These are phyloP conservation scores for Penicillium angulare DNA, from an alignment of 495 filamentous ascomycete species.

Conservation along the genomic window DNA sequence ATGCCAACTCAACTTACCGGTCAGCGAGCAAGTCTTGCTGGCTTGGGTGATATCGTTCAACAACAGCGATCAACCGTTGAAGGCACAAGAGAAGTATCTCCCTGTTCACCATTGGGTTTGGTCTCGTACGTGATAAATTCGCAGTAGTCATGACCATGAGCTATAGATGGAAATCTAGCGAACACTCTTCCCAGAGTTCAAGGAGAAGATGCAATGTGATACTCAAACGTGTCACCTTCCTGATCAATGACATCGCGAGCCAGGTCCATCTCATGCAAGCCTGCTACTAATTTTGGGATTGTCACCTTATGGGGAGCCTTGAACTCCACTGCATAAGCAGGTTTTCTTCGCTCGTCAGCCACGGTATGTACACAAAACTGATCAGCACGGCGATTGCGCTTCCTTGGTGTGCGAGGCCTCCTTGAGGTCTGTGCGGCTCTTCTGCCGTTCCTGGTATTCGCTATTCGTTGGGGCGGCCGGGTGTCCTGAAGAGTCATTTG, in stretches of 20 bases:
- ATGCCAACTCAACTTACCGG: too few relatives aligned
- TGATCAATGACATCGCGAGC: constrained; percentile 24
- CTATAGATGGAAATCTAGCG: too few relatives aligned
- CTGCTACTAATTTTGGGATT: constrained; percentile 22
- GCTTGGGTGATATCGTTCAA: too few relatives aligned
- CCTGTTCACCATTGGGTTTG: too few relatives aligned
- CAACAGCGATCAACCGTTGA: too few relatives aligned
- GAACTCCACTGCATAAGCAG: constrained; percentile 26
- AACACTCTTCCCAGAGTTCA: too few relatives aligned
- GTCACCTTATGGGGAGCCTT: constrained; percentile 26
- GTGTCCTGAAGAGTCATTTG: constrained; percentile 19
- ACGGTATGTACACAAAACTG: constrained; percentile 23
- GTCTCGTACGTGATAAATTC: too few relatives aligned
- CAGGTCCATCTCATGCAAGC: constrained; percentile 25
- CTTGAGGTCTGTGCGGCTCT: constrained; percentile 15
- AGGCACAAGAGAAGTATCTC: too few relatives aligned
- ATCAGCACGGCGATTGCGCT: constrained; percentile 21
- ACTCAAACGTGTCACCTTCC: constrained; percentile 27
- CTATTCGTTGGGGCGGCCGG: constrained; percentile 12
- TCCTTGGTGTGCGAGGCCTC: constrained; percentile 10
- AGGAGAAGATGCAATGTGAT: too few relatives aligned
- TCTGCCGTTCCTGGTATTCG: constrained; percentile 13
- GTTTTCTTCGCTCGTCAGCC: constrained; percentile 19
- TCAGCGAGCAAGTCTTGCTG: too few relatives aligned
- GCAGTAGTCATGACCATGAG: too few relatives aligned